Conservation (phyloP, 2,329 filamentous ascomycete genomes). For the Hypoxylon sp. region DNA sequence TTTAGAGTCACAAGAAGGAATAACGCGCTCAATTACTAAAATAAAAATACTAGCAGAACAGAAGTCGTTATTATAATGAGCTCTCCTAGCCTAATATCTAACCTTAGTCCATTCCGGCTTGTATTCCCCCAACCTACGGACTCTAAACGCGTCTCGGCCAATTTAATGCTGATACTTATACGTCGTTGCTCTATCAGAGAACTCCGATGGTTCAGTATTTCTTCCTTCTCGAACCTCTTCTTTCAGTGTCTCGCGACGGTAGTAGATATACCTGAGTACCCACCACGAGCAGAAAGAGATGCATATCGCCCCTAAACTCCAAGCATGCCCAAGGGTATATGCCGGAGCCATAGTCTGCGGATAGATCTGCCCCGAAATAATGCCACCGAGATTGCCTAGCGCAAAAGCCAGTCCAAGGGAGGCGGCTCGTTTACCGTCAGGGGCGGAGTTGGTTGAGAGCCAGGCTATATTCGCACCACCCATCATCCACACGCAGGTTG, state of each 20-base stretch:
- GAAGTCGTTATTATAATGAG: background rate
- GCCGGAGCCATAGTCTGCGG: conserved; percentile 40
- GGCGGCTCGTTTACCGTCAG: conserved; percentile 43
- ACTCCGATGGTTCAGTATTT: conserved; percentile 16
- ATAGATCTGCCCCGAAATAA: conserved; percentile 45
- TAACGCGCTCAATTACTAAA: too few species aligned
- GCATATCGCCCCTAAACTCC: conserved; percentile 41
- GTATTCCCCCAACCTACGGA: background rate
- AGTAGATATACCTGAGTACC: conserved; percentile 41
- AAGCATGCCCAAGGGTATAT: conserved; percentile 43
- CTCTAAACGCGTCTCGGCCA: background rate
- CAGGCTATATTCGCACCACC: conserved; percentile 44
- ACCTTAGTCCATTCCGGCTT: background rate
- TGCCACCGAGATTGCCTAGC: conserved; percentile 41
- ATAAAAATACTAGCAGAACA: background rate
- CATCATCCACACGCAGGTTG: conserved; percentile 43
- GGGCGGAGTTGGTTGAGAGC: conserved; percentile 44
- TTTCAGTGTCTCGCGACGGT: conserved; percentile 36
- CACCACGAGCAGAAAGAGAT: conserved; percentile 40
- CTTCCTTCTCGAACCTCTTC: conserved; percentile 15
- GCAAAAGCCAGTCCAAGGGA: conserved; percentile 41
- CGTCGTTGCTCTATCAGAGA: conserved; percentile 37
- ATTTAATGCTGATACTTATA: conserved; percentile 43
- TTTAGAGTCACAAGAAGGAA: too few species aligned
- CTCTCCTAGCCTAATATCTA: background rate